Conservation (phyloP, 2,329 filamentous ascomycete genomes). For the Cladobotryum mycophilum region DNA sequence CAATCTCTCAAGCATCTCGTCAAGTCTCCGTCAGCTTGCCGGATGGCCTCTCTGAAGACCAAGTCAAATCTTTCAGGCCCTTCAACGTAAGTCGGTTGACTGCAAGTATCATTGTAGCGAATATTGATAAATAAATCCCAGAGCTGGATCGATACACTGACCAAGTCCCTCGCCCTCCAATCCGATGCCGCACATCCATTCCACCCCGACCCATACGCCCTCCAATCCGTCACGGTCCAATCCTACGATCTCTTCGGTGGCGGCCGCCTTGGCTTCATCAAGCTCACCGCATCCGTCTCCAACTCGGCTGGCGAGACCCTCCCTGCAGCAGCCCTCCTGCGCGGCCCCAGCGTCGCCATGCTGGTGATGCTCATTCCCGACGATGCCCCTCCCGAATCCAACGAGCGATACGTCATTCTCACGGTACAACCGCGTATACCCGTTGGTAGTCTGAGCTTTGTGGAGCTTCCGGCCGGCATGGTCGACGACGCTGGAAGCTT, state of each 20-base stretch:
- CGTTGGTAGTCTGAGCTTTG: constrained; percentile 47
- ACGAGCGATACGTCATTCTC: constrained; percentile 51
- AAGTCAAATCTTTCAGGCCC: constrained; percentile 39
- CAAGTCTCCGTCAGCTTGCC: constrained; percentile 35
- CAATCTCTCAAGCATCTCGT: constrained; percentile 4
- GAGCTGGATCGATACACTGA: constrained; percentile 45
- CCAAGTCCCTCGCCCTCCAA: constrained; percentile 42
- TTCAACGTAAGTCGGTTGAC: constrained; percentile 34
- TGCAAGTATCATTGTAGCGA: no score
- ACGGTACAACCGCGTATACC: constrained; percentile 55
- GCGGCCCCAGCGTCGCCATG: constrained; percentile 56
- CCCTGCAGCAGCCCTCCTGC: constrained; percentile 50
- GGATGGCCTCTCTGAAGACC: constrained; percentile 33
- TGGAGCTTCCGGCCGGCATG: constrained; percentile 55
- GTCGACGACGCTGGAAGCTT: constrained; percentile 49
- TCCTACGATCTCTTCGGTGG: constrained; percentile 46
- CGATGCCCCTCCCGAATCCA: constrained; percentile 31
- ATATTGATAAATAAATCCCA: constrained; percentile 15
- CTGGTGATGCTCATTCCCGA: constrained; percentile 51
- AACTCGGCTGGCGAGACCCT: constrained; percentile 44
- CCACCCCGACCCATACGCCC: constrained; percentile 45
- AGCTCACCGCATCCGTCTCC: constrained; percentile 42
- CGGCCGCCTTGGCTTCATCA: constrained; percentile 49
- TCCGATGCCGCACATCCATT: constrained; percentile 42
- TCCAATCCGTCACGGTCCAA: constrained; percentile 46